A percentile compares a stretch with the other conserved stretches of the same genome.
Evolutionary conservation across 2,329 filamentous ascomycete genomes (phyloP).

Genomic region (Colletotrichum sp.): DNA sequence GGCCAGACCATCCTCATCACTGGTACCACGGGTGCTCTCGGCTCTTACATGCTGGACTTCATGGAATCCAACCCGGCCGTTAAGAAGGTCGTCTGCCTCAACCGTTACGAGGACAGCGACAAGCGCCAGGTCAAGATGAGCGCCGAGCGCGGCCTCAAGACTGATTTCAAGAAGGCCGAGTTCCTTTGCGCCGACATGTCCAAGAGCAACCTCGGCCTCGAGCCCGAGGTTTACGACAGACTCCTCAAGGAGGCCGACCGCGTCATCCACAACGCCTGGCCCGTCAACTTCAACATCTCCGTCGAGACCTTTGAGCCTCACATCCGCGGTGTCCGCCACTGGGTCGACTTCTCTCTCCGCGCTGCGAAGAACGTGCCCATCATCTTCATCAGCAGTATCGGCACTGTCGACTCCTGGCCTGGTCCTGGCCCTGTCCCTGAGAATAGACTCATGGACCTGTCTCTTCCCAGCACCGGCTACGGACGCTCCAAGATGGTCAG

Average conservation of each 20-base stretch:
- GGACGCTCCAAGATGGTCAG: constrained; percentile 21
- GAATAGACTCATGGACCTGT: constrained; percentile 27
- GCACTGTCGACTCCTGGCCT: constrained; percentile 40
- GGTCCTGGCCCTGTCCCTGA: constrained; percentile 39
- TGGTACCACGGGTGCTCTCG: constrained; percentile 9
- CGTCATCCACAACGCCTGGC: constrained; percentile 57
- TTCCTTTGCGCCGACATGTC: constrained; percentile 56
- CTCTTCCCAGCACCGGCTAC: constrained; percentile 15
- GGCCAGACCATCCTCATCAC: constrained; percentile 31
- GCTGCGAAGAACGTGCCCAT: constrained; percentile 36
- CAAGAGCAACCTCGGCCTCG: constrained; percentile 52
- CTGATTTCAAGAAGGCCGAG: constrained; percentile 42
- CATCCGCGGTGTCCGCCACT: constrained; percentile 53
- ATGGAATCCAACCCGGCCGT: constrained; percentile 38
- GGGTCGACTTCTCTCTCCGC: constrained; percentile 46
- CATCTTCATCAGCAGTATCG: constrained; percentile 43
- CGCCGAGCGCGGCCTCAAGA: constrained; percentile 40
- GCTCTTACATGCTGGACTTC: constrained; percentile 25
- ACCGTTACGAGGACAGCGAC: constrained; percentile 48
- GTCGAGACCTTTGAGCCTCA: constrained; percentile 55
- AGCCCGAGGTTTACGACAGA: constrained; percentile 34
- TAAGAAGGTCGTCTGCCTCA: constrained; percentile 51
- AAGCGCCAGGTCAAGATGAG: constrained; percentile 41
- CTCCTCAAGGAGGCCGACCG: constrained; percentile 45
- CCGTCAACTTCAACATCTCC: constrained; percentile 58